These are phyloP conservation scores for Boletus subcaerulescens DNA, from an alignment of 768 basidiomycete genomes.

Conservation along the genomic window DNA sequence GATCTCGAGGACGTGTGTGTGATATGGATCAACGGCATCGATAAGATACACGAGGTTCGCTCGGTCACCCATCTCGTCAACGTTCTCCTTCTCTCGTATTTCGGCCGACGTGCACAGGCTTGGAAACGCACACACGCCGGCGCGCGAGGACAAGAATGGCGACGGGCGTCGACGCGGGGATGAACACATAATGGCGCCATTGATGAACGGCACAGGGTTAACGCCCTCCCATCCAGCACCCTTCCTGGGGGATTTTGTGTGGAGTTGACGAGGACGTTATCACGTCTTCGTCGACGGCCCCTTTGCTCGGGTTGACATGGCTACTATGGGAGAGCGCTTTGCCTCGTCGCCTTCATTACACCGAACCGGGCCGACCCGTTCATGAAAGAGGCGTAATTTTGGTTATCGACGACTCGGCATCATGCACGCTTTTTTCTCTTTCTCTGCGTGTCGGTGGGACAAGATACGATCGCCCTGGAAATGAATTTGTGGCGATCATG, in stretches of 20 bases:
- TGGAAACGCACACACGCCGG: not conserved
- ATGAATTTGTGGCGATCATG: constrained; percentile 23
- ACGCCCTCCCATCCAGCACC: too few relatives aligned
- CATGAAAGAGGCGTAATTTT: not conserved
- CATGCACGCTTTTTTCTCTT: too few relatives aligned
- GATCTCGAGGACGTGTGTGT: constrained; percentile 13
- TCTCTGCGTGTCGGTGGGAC: not conserved
- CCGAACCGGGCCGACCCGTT: not conserved
- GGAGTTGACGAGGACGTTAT: constrained; percentile 3
- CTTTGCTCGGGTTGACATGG: constrained; percentile 13
- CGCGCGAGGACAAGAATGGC: not conserved
- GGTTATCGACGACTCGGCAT: not conserved
- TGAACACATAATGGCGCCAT: not conserved
- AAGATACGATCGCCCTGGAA: constrained; percentile 8
- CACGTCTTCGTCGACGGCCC: constrained; percentile 2
- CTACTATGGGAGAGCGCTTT: constrained; percentile 15
- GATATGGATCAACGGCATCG: constrained; percentile 14
- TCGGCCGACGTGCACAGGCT: not conserved
- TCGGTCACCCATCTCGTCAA: not conserved
- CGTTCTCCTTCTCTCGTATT: not conserved
- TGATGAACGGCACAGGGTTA: not conserved
- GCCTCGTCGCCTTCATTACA: not conserved
- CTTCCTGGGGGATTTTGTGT: constrained; percentile 6
- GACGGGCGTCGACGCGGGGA: constrained; percentile 1
- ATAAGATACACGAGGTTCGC: constrained; percentile 20